Evolutionary conservation across 2,329 filamentous ascomycete species (phyloP).

Genomic region (Fusarium sp.): DNA sequence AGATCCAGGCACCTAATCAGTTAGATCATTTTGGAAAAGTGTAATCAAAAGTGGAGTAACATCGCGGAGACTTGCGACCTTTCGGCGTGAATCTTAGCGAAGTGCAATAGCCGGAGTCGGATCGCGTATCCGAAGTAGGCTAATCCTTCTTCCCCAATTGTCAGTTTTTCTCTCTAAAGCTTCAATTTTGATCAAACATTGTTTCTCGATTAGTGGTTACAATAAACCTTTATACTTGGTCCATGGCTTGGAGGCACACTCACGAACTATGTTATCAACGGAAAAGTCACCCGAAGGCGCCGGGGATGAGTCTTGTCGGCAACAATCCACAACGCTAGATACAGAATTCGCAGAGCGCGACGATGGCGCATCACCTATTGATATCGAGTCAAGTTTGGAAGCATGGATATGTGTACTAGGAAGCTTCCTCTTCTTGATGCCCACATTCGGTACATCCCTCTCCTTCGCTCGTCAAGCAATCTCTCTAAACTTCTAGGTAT

Average conservation of each 20-base stretch:
- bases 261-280: background rate
- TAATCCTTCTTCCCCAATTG: background rate
- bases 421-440: conserved; percentile 13
- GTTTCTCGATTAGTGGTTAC: accelerated
- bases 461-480: too few relatives aligned
- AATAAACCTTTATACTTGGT: accelerated
- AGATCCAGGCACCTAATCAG: background rate
- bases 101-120: conserved; percentile 20
- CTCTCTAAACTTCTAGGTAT: background rate
- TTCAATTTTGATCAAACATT: accelerated
- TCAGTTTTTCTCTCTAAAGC: too few relatives aligned
- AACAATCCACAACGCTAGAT: background rate
- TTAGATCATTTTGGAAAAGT: background rate
- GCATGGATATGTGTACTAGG: conserved; percentile 17
- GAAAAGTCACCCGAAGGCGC: background rate
- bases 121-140: background rate
- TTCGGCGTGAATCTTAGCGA: conserved; percentile 3
- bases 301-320: background rate
- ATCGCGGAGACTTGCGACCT: conserved; percentile 5
- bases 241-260: background rate
- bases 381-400: conserved; percentile 10
- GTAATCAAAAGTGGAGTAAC: background rate
- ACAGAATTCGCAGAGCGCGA: too few relatives aligned
- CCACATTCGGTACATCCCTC: background rate
- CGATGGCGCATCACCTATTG: background rate